Conservation (phyloP, 805 yeast genomes). For the Ogataea trehaloabstinens region DNA sequence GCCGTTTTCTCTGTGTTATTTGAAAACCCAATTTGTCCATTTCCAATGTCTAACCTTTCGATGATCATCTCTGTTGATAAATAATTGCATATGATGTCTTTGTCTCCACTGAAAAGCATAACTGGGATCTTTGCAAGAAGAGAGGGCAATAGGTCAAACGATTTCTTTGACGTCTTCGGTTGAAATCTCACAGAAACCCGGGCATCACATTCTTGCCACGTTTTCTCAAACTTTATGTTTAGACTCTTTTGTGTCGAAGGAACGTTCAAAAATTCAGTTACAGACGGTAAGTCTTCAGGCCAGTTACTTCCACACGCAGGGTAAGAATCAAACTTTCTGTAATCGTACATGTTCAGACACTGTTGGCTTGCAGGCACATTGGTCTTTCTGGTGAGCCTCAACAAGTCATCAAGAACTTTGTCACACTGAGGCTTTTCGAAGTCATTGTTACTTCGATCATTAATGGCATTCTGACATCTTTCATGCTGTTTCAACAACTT, state of each 20-base stretch:
- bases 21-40: conserved; percentile 54
- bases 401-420: conserved; percentile 38
- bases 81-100: conserved; percentile 85
- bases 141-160: conserved; percentile 65
- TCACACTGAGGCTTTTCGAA: conserved; percentile 37
- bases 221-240: conserved; percentile 39
- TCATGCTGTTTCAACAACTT: conserved; percentile 50
- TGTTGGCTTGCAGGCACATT: conserved; percentile 35
- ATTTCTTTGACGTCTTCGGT: conserved; percentile 54
- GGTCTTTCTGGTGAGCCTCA: conserved; percentile 31
- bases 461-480: conserved; percentile 55
- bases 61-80: conserved; percentile 57
- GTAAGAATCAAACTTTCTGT: conserved; percentile 62
- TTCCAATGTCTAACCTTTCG: conserved; percentile 56
- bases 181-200: conserved; percentile 52
- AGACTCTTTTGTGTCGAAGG: conserved; percentile 47
- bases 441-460: conserved; percentile 21
- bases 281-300: conserved; percentile 64
- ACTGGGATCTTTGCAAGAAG: conserved; percentile 60
- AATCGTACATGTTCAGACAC: conserved; percentile 85
- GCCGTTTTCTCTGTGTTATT: conserved; percentile 21
- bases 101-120: conserved; percentile 79
- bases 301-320: conserved; percentile 92
- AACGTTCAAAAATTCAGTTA: conserved; percentile 49
- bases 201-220: conserved; percentile 79